A percentile compares a stretch with the other conserved stretches of the same genome.
These are phyloP conservation scores for Oemleria cerasiformis DNA, from an alignment of 306 rosid species.

Conservation along the genomic window DNA sequence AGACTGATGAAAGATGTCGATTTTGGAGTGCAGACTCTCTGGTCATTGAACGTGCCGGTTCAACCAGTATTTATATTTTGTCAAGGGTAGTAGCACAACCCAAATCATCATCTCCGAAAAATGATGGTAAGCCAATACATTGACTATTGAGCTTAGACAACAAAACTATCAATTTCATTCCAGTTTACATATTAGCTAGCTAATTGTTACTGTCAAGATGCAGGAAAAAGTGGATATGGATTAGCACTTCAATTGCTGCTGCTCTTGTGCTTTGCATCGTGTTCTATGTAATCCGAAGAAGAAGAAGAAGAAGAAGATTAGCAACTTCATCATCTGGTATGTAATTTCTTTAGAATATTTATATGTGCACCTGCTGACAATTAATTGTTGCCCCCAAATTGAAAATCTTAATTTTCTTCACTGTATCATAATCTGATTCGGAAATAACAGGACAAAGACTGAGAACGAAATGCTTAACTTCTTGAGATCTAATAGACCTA, in stretches of 20 bases:
- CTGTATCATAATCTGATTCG: not conserved
- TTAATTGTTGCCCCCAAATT: not conserved
- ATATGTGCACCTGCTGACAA: not conserved
- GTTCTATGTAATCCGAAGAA: not conserved
- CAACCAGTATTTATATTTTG: not conserved
- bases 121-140: not conserved
- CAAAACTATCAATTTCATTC: too few species aligned
- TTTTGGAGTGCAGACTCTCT: constrained; percentile 7
- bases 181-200: not conserved
- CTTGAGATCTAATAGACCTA: not conserved
- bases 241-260: not conserved
- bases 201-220: not conserved
- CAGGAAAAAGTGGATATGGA: constrained; percentile 23
- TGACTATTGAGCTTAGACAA: not conserved
- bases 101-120: not conserved
- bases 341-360: not conserved
- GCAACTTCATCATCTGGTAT: not conserved
- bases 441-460: not conserved
- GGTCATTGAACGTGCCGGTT: not conserved
- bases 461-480: not conserved
- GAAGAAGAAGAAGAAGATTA: not conserved
- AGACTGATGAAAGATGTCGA: not conserved
- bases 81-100: not conserved
- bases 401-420: not conserved
- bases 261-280: not conserved